Base-by-base conservation (phyloP, 768 basidiomycete species). In the Podaxis carcinomalis region DNA sequence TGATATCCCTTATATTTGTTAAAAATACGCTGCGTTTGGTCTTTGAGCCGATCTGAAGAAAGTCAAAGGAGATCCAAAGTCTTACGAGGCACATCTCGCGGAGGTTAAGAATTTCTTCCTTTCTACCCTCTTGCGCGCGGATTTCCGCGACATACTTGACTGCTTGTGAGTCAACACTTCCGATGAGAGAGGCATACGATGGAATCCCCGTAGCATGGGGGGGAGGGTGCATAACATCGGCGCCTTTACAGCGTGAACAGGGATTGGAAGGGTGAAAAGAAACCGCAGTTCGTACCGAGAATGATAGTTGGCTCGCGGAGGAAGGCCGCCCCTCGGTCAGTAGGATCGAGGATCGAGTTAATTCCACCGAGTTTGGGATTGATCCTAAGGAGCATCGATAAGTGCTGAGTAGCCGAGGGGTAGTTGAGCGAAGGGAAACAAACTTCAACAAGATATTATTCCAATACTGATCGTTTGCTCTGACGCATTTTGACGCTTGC, bases 361-460 rank as follows among this genome's bases (percentile, higher is more conserved):
- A 93, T 86, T 0, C 92, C 92, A 4, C 91, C 92, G 0, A 93
- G 79, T 70, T 93, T 93, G 3, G 88, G 90, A 60, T 93, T 93
- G 59, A 93, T 78, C 68, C 91, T 93, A 57, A 16, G 40, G 46
- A 57, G 32, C 14, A 36, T 47, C 19, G 44, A 25, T 51, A 6
- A 51, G 51, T 13, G 7, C 16, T 27, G 52, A 19, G 16, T 4
- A 27, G 16, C 6, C n/a, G 16, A 25, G 19, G 25, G 19, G 21
- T 35, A 53, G 7, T 16, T 5, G 3, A 46, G 21, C 16, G 42
- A 14, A 21, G 23, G 35, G 36, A 39, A 6, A 73, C 85, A 53
- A 64, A 91, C 92, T 93, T 93, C 10, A 93, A 70, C 67, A 85
- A 85, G 0, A 93, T 87, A 63, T 93, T 94, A 0, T 90, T 90